Base-by-base conservation (phyloP, 768 basidiomycete species). In the Rhodotorula babjevae region DNA sequence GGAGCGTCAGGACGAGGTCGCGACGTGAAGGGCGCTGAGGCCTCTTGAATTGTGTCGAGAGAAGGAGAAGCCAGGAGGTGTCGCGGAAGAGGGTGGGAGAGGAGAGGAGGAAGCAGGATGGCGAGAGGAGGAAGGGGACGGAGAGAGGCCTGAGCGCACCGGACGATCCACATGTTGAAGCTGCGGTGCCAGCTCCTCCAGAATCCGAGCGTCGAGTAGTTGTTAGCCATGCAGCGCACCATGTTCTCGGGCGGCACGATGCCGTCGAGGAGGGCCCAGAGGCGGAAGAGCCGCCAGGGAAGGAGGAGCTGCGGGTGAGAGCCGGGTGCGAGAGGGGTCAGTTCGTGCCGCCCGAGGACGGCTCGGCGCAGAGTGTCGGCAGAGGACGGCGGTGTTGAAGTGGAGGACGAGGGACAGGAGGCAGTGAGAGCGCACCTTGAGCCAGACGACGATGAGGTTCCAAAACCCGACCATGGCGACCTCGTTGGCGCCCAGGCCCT, bases 201-300 rank as follows among this genome's bases (percentile, higher is more conserved):
- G 81, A 99, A 98, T 0, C 93, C 93, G 18, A 89, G 80, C 0
- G 88, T 86, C 1, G 94, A 96, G 79, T 97, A 97, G 80, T 97
- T 98, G 81, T 98, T 99, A 31, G 88, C 90, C 88, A 97, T 90
- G 79, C 96, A 98, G n/a, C 96, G 86, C 21, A 99, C 86, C 96
- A 97, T 96, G 81, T 99, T 99, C 81, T 99, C 96, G 0, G 95
- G 96, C 0, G 93, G 90, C 77, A 96, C 92, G 47, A 97, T 85
- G 0, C 91, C 91, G 77, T 93, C 91, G 12, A 87, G 80, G 31
- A 98, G 83, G 5, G 94, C 89, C 93, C 94, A 97, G 29, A 96
- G 82, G 4, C 94, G 90, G 84, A 97, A 98, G 84, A 96, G 96
- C 19, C 95, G 86, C 95, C 95, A 97, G 0, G 93, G 91, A 31